Conservation (phyloP, 768 basidiomycete genomes). For the Calocybe cyanea region DNA sequence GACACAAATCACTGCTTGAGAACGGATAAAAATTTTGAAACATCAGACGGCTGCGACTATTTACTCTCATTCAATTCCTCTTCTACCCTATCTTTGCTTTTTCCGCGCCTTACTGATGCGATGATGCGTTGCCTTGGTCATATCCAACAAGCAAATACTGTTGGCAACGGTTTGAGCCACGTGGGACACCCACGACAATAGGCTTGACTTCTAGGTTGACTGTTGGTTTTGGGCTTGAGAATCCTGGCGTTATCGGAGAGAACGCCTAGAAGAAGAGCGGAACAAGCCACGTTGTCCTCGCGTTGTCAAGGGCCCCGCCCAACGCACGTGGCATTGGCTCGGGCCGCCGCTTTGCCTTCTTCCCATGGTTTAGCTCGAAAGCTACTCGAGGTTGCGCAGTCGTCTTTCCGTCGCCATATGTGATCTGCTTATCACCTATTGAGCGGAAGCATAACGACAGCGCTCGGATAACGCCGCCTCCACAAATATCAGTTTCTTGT, state of each 20-base stretch:
- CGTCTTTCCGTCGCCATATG: constrained; percentile 1
- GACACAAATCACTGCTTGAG: too few species aligned
- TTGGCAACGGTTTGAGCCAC: constrained; percentile 10
- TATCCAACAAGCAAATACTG: constrained; percentile 7
- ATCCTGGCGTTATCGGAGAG: constrained; percentile 25
- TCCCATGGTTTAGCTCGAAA: not conserved
- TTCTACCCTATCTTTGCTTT: constrained; percentile 4
- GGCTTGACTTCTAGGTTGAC: not conserved
- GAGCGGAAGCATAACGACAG: not conserved
- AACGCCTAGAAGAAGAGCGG: constrained; percentile 22
- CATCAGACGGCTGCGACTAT: too few species aligned
- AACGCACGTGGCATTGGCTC: constrained; percentile 25
- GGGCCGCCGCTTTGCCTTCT: constrained; percentile 10
- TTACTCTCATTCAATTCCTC: too few species aligned
- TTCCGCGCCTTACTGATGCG: constrained; percentile 9
- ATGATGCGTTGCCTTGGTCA: constrained; percentile 13
- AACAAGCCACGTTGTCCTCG: constrained; percentile 36
- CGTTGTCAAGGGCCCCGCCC: constrained; percentile 26
- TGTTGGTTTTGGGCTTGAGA: not conserved
- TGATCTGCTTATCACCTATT: not conserved
- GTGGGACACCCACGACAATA: constrained; percentile 6
- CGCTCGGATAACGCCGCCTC: not conserved
- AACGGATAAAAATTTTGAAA: too few species aligned
- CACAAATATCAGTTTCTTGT: not conserved
- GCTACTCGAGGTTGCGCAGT: not conserved